A percentile compares a stretch with the other conserved stretches of the same genome.
These are phyloP conservation scores for Oryza australiensis DNA, from an alignment of 176 grass and related monocot genomes.

Conservation along the genomic window DNA sequence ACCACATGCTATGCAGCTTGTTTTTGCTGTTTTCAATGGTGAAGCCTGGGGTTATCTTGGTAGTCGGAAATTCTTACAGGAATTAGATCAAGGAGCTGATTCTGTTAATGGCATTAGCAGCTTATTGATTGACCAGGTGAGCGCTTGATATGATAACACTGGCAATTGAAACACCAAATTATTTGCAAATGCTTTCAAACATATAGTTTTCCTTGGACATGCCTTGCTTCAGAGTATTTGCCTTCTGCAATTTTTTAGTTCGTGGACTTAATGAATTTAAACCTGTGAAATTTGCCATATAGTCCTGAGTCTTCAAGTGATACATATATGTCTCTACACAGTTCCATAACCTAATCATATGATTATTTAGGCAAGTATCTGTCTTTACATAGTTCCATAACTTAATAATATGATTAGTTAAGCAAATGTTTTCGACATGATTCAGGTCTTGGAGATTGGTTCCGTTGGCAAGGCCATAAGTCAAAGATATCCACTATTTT, in stretches of 20 bases:
- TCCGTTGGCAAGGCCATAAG: slow-evolving; percentile 78
- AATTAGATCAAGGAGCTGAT: slow-evolving; percentile 73
- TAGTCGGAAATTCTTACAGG: slow-evolving; percentile 84
- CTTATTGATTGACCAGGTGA: slow-evolving; percentile 87
- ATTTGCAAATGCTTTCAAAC: slow-evolving; percentile 5
- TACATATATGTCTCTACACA: background rate
- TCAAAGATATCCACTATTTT: slow-evolving; percentile 64
- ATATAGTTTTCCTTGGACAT: background rate
- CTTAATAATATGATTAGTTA: background rate
- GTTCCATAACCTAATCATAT: background rate
- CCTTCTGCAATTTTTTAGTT: slow-evolving; percentile 20
- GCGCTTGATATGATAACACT: background rate
- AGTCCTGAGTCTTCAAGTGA: background rate
- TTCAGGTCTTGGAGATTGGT: slow-evolving; percentile 87
- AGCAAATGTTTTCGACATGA: slow-evolving; percentile 6
- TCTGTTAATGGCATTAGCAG: slow-evolving; percentile 70
- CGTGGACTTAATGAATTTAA: slow-evolving; percentile 1
- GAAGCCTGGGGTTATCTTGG: slow-evolving; percentile 99
- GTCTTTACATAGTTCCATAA: slow-evolving; percentile 3
- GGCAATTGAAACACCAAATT: slow-evolving; percentile 17
- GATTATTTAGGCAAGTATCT: background rate
- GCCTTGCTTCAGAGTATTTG: background rate
- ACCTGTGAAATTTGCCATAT: slow-evolving; percentile 24
- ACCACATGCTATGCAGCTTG: slow-evolving; percentile 50
- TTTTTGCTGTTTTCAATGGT: slow-evolving; percentile 87